A percentile compares a stretch with the other conserved stretches of the same genome.
Conservation (phyloP, 352 stramenopile species). For the Globisporangium carolinianum region DNA sequence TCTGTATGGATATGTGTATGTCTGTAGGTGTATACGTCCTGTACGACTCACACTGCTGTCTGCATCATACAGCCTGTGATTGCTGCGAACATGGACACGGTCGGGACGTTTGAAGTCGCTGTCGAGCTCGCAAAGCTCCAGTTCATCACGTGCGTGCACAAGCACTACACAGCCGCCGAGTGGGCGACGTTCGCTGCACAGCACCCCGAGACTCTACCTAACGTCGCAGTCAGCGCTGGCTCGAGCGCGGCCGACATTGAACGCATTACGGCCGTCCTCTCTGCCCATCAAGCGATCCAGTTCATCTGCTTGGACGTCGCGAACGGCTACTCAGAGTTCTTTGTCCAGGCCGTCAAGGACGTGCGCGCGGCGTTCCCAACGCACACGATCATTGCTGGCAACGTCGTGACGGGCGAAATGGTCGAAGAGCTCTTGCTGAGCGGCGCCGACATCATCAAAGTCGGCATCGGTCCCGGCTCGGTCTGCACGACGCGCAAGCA, state of each 20-base stretch:
- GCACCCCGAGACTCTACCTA: constrained; percentile 52
- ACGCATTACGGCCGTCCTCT: constrained; percentile 58
- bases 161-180: constrained; percentile 81
- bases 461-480: constrained; percentile 88
- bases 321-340: constrained; percentile 85
- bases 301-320: constrained; percentile 90
- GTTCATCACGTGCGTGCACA: constrained; percentile 89
- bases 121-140: constrained; percentile 66
- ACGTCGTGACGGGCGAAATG: constrained; percentile 92
- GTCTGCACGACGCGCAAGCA: constrained; percentile 92
- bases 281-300: constrained; percentile 46
- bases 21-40: constrained; percentile 10
- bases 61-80: constrained; percentile 48
- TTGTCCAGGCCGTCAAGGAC: constrained; percentile 73
- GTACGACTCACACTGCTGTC: too few species aligned
- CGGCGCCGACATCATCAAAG: constrained; percentile 91
- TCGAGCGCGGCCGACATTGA: constrained; percentile 65
- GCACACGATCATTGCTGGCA: constrained; percentile 89
- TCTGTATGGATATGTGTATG: neutral
- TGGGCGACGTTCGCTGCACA: constrained; percentile 49
- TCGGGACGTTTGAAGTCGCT: constrained; percentile 89
- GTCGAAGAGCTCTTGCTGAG: constrained; percentile 88
- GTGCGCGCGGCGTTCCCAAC: constrained; percentile 49
- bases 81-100: constrained; percentile 90
- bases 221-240: constrained; percentile 73